Percentiles rank a stretch among this genome's conserved stretches.
These are phyloP conservation scores for Davidsoniella virescens DNA, from an alignment of 2,329 filamentous ascomycete genomes.

Conservation along the genomic window DNA sequence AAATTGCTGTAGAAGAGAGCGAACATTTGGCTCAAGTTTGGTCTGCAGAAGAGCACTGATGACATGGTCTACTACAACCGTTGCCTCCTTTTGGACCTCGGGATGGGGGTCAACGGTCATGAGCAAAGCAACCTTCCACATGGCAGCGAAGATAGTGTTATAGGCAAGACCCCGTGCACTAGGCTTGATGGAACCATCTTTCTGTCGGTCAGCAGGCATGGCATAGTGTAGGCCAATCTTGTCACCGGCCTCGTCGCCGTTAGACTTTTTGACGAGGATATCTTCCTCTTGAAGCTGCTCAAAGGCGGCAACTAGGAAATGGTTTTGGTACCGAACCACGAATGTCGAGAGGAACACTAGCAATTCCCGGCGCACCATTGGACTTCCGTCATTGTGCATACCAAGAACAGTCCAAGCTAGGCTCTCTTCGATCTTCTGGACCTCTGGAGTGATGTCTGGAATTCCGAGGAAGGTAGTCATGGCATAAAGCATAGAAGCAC, in stretches of 20 bases:
- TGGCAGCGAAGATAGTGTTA: constrained; percentile 80
- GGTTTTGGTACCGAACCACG: constrained; percentile 75
- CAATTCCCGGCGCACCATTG: constrained; percentile 84
- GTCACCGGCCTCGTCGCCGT: constrained; percentile 37
- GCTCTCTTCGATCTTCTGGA: constrained; percentile 77
- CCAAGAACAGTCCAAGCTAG: constrained; percentile 78
- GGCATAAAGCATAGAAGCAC: constrained; percentile 83
- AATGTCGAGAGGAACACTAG: constrained; percentile 89
- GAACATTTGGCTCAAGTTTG: constrained; percentile 52
- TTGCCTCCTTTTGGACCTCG: constrained; percentile 75
- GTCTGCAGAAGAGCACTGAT: constrained; percentile 66
- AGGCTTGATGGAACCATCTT: constrained; percentile 41
- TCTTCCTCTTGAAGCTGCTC: constrained; percentile 80
- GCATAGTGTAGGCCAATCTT: constrained; percentile 49
- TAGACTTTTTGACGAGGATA: constrained; percentile 44
- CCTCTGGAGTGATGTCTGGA: constrained; percentile 77
- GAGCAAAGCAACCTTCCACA: constrained; percentile 86
- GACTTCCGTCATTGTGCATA: constrained; percentile 87
- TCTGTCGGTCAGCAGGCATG: constrained; percentile 36
- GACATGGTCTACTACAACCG: constrained; percentile 72
- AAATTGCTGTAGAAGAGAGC: constrained; percentile 60
- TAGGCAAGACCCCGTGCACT: constrained; percentile 49
- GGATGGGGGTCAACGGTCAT: constrained; percentile 89
- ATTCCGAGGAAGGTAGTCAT: constrained; percentile 91
- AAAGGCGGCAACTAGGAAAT: constrained; percentile 80